Evolutionary conservation across 2,329 filamentous ascomycete species (phyloP), one percentile per base, ranked within the genome.

Genomic region (Calonectria ilicicola): DNA sequence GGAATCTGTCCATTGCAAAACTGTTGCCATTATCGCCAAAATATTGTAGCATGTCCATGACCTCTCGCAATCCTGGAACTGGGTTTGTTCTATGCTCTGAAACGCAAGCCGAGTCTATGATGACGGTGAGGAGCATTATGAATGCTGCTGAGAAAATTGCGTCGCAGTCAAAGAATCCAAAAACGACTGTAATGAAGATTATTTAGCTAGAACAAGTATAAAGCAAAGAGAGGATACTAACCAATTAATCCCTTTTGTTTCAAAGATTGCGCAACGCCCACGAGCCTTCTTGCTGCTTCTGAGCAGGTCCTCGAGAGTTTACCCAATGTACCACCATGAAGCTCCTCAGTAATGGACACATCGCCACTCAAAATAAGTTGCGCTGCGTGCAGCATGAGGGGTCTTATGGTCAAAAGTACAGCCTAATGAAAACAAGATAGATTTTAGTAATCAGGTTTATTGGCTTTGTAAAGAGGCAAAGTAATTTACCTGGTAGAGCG

Each of bases 111-210:
- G 23, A 49, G 15, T 49, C 46, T 3, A 49, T 21, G 15, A 49
- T 49, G 6, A 49, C 21, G 15, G 46, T 21, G 21, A 74, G 64
- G 1, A 74, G 56, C 70, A 74, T 53, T 19, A 73, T 67, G 21
- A 73, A 72, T 5, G 70, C 70, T 5, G 72, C 66, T 4, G 72
- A 74, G 27, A 72, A 74, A 5, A 62, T 67, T 2, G 72, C 70
- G 19, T 74, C 72, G 21, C 63, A 70, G 29, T 74, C 72, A 4
- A 70, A 67, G 19, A 72, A 72, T 2, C 65, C 70, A 44, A 65
- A 66, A 29, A 69, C 56, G 12, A 47, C 70, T 72, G 10, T 9
- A 12, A 19, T 1, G n/a, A n/a, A 2, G 19, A 10, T 21, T 29
- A 8, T 29, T 29, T 29, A 29, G 29, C 8, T 4, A 8, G 29